Percentiles rank a stretch among this genome's conserved stretches.
Conservation (phyloP, 768 basidiomycete species). For the Mrakia gelida region DNA sequence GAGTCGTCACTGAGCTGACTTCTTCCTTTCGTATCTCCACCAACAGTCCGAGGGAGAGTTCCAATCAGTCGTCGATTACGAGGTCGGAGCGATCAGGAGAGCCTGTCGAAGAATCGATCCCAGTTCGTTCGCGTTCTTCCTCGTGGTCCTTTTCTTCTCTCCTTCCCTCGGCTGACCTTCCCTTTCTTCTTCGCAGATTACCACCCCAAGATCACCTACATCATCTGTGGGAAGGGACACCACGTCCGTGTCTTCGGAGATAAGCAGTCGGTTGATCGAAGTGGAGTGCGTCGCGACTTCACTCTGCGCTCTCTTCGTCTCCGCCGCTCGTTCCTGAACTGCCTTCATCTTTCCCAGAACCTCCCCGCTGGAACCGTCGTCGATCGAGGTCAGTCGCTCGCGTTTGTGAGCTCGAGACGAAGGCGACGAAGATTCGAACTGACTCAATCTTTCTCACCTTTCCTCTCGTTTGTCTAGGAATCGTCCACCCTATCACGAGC, state of each 20-base stretch:
- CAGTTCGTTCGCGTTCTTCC: neutral
- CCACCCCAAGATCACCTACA: conserved; percentile 42
- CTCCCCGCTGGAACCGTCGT: conserved; percentile 15
- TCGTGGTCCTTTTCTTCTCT: too few relatives aligned
- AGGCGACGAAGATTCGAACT: neutral
- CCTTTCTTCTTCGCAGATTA: conserved; percentile 31
- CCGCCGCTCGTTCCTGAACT: neutral
- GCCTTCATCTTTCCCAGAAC: conserved; percentile 1
- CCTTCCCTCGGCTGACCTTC: neutral
- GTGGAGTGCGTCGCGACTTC: neutral
- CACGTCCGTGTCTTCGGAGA: conserved; percentile 14
- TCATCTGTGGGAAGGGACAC: conserved; percentile 41
- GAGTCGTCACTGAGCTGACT: neutral
- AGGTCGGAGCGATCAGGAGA: conserved; percentile 40
- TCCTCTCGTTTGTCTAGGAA: neutral
- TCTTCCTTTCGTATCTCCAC: neutral
- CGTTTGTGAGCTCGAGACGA: too few relatives aligned
- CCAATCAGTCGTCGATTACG: conserved; percentile 40
- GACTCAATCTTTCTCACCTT: neutral
- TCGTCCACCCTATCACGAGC: neutral
- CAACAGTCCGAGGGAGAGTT: conserved; percentile 44
- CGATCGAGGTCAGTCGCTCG: neutral
- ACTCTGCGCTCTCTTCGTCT: neutral
- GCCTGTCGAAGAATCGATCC: conserved; percentile 38
- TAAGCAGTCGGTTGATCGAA: neutral